phyloP scores from a whole-genome alignment of 169 alveolate species.

The Cytauxzoon felis region DNA sequence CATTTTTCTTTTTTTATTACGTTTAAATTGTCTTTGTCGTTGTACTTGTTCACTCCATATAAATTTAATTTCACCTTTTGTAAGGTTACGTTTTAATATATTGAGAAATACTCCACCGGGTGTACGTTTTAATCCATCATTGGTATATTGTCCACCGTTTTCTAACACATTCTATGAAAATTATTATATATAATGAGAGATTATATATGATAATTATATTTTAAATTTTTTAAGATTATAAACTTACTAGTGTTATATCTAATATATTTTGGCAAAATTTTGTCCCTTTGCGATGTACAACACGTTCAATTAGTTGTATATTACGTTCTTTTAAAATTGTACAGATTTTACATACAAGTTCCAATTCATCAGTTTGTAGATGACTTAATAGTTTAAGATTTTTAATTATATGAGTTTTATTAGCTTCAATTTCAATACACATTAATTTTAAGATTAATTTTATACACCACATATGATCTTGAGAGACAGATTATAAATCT shows the following conservation, averaged over 20 bases:
- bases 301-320: slow-evolving; percentile 54
- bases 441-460: slow-evolving; percentile 1
- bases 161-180: slow-evolving; percentile 19
- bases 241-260: slow-evolving; percentile 45
- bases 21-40: slow-evolving; percentile 13
- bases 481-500: neutral
- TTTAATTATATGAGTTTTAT: slow-evolving; percentile 24
- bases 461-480: slow-evolving; percentile 16
- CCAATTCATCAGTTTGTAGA: slow-evolving; percentile 51
- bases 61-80: slow-evolving; percentile 53
- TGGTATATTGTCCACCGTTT: slow-evolving; percentile 47
- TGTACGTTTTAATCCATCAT: slow-evolving; percentile 53
- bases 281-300: slow-evolving; percentile 61
- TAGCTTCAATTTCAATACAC: slow-evolving; percentile 24
- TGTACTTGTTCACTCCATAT: slow-evolving; percentile 63
- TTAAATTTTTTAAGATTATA: neutral
- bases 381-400: slow-evolving; percentile 27
- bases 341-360: slow-evolving; percentile 57
- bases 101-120: slow-evolving; percentile 65
- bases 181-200: neutral
- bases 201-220: neutral
- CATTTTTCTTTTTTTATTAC: slow-evolving; percentile 9
- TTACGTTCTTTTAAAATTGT: slow-evolving; percentile 54
- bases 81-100: slow-evolving; percentile 37
- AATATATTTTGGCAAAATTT: slow-evolving; percentile 47